Evolutionary conservation across 2,329 filamentous ascomycete species (phyloP), one percentile per base, ranked within the genome.

Genomic region (Beauveria sp.): DNA sequence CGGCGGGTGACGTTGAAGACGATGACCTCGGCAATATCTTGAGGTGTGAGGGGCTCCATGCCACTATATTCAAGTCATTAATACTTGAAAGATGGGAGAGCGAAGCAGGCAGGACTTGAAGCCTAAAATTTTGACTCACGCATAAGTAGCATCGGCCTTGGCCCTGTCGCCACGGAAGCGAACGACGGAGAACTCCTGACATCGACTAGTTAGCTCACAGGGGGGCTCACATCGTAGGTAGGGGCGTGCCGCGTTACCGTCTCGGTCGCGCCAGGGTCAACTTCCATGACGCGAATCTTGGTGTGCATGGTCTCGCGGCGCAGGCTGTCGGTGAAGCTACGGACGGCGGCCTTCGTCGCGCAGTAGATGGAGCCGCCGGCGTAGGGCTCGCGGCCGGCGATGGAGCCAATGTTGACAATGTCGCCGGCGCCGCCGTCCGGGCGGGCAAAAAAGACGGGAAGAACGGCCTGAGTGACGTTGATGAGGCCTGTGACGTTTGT

Each of bases 401-500:
- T 92, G 66, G 88, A 92, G 64, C 92, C 92, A 70, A 97, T 77
- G 71, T 97, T 97, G 78, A 99, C 96, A 72, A 99, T 92, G 72
- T 97, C 94, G 68, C 93, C 93, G 48, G 83, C 79, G 61, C 92
- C 92, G 62, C 89, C 88, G 61, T 93, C 82, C 70, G 76, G 84
- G 74, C 83, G 90, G 67, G 84, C 80, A 75, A 91, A 88, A 81
- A 92, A 96, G 71, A 92, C 86, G 57, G 90, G 86, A 20, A 97
- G 75, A 47, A 97, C 80, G 51, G 90, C 90, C 79, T 99, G 94
- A 0, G 94, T 97, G 89, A 97, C 91, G 79, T 93, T 90, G 79
- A 99, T 94, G 40, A 99, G 81, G 30, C 94, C 94, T 2, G 89
- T 94, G 57, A 97, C 92, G 73, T 99, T 99, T 62, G 94, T 97